Conservation (phyloP, 805 yeast species). For the Yamadazyma olivae region DNA sequence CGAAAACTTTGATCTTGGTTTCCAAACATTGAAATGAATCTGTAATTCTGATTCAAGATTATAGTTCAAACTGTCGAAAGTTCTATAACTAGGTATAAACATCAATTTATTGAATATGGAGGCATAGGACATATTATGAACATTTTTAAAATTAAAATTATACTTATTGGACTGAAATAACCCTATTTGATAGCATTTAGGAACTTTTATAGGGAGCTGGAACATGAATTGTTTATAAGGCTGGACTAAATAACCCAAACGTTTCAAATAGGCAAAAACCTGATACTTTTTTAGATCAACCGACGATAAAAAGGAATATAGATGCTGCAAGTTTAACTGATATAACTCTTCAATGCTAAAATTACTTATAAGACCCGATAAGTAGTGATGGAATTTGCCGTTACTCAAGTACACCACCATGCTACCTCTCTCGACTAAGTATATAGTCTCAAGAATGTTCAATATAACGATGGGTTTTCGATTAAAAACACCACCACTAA, state of each 20-base stretch:
- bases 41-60: constrained; percentile 13
- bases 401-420: constrained; percentile 26
- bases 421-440: constrained; percentile 77
- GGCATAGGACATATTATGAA: constrained; percentile 21
- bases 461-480: constrained; percentile 42
- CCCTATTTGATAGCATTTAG: not conserved
- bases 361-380: constrained; percentile 12
- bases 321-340: constrained; percentile 58
- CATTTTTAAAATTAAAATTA: constrained; percentile 4
- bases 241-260: constrained; percentile 71
- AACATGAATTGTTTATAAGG: constrained; percentile 11
- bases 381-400: constrained; percentile 17
- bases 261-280: constrained; percentile 70
- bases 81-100: constrained; percentile 7
- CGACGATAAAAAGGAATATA: constrained; percentile 42
- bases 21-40: constrained; percentile 74
- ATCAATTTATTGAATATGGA: constrained; percentile 7
- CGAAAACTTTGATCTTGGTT: constrained; percentile 69
- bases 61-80: constrained; percentile 9
- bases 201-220: not conserved
- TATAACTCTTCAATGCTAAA: constrained; percentile 22
- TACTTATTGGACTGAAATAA: not conserved
- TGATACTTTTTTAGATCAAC: constrained; percentile 39
- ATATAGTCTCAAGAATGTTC: constrained; percentile 65
- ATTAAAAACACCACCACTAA: constrained; percentile 21